phyloP scores from a whole-genome alignment of 2,329 filamentous ascomycete genomes.

The Ophiostoma perfectum region DNA sequence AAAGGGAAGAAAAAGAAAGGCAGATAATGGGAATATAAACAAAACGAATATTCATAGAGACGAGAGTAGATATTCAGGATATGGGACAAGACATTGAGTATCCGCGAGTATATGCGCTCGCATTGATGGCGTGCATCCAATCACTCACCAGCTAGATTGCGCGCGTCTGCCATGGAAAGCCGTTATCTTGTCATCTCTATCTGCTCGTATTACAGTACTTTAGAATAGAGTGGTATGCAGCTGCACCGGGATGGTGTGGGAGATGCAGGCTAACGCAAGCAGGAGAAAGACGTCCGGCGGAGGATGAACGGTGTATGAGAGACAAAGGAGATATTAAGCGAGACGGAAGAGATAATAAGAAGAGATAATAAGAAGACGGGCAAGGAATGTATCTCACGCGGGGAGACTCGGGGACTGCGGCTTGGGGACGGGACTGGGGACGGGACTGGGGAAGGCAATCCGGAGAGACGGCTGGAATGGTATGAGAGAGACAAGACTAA shows the following conservation, averaged over 20 bases:
- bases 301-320: not conserved
- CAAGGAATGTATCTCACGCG: no score
- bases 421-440: no score
- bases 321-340: not conserved
- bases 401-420: no score
- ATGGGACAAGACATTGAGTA: not conserved
- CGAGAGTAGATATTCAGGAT: not conserved
- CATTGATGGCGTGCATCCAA: not conserved
- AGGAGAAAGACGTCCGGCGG: not conserved
- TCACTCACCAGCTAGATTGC: not conserved
- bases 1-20: no score
- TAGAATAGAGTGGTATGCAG: constrained; percentile 1
- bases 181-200: not conserved
- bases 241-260: not conserved
- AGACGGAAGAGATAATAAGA: not conserved
- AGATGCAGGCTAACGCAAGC: not conserved
- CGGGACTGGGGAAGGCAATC: no score
- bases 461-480: no score
- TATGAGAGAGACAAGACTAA: no score
- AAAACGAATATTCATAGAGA: not conserved
- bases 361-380: not conserved
- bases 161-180: not conserved
- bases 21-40: no score
- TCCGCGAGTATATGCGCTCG: constrained; percentile 1
- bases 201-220: not conserved